phyloP scores from a whole-genome alignment of 2,329 filamentous ascomycete genomes.

The Truncatella angustata region DNA sequence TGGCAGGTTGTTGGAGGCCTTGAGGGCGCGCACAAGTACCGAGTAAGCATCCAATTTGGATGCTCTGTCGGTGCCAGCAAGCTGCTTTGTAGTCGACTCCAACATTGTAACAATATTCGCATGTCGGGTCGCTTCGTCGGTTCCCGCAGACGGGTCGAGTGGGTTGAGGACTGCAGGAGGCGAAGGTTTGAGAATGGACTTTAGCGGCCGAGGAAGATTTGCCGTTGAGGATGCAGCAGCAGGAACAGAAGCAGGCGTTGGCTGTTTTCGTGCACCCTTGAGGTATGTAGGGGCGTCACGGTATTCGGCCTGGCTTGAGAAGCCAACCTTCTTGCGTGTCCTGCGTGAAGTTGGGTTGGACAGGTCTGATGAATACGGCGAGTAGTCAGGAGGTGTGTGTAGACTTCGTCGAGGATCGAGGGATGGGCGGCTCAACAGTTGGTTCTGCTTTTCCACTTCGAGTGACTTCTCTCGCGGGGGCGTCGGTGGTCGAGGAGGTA shows the following conservation, averaged over 20 bases:
- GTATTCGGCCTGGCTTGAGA: slow-evolving; percentile 56
- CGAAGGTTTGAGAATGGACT: slow-evolving; percentile 76
- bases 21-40: slow-evolving; percentile 72
- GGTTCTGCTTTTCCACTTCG: slow-evolving; percentile 25
- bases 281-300: slow-evolving; percentile 49
- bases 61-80: slow-evolving; percentile 70
- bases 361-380: slow-evolving; percentile 40
- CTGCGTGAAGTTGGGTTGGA: slow-evolving; percentile 43
- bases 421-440: slow-evolving; percentile 33
- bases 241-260: slow-evolving; percentile 40
- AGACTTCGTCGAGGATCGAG: slow-evolving; percentile 38
- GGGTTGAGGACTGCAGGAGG: slow-evolving; percentile 41
- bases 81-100: slow-evolving; percentile 77
- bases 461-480: slow-evolving; percentile 57
- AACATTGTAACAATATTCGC: slow-evolving; percentile 75
- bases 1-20: slow-evolving; percentile 79
- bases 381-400: slow-evolving; percentile 53
- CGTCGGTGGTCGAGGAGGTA: slow-evolving; percentile 63
- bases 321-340: slow-evolving; percentile 54
- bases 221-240: slow-evolving; percentile 37
- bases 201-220: slow-evolving; percentile 45
- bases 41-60: slow-evolving; percentile 83
- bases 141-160: slow-evolving; percentile 40
- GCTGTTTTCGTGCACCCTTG: slow-evolving; percentile 32
- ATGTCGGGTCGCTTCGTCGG: slow-evolving; percentile 34